Evolutionary conservation across 805 yeast genomes (phyloP).

Genomic region (Isabelozyma heimii): DNA sequence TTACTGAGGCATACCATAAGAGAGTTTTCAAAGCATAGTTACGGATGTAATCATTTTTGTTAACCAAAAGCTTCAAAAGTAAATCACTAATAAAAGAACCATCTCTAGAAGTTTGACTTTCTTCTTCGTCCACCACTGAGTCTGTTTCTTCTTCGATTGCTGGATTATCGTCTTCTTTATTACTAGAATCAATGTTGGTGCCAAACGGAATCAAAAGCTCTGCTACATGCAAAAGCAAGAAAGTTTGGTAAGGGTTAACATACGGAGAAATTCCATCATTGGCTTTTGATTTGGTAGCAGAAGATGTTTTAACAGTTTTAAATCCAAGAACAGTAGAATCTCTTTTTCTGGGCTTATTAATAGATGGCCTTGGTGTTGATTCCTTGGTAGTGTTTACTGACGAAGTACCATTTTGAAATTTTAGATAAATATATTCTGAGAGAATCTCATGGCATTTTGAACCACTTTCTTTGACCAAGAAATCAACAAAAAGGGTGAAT

Average conservation of each 20-base stretch:
- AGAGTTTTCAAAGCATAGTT: constrained; percentile 33
- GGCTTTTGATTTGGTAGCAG: constrained; percentile 10
- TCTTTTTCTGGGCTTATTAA: constrained; percentile 12
- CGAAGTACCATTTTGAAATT: constrained; percentile 15
- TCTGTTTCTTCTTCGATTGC: constrained; percentile 15
- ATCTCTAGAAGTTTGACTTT: constrained; percentile 6
- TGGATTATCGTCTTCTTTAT: constrained; percentile 10
- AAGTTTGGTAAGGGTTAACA: constrained; percentile 33
- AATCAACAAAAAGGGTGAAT: constrained; percentile 27
- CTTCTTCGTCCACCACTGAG: constrained; percentile 10
- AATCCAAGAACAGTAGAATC: constrained; percentile 25
- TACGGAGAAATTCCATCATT: constrained; percentile 20
- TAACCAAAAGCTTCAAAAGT: constrained; percentile 30
- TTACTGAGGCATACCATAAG: constrained; percentile 24
- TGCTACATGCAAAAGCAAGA: constrained; percentile 25
- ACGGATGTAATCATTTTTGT: constrained; percentile 31
- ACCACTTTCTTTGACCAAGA: constrained; percentile 35
- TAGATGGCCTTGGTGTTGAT: background rate
- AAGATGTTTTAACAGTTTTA: constrained; percentile 15
- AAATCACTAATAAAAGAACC: constrained; percentile 26
- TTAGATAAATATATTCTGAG: constrained; percentile 25
- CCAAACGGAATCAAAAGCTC: constrained; percentile 35
- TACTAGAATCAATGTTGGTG: constrained; percentile 24
- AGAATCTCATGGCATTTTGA: constrained; percentile 35
- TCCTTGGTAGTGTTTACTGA: background rate